phyloP scores from a whole-genome alignment of 1,284 basidiomycete species.

The Boletus mariae region DNA sequence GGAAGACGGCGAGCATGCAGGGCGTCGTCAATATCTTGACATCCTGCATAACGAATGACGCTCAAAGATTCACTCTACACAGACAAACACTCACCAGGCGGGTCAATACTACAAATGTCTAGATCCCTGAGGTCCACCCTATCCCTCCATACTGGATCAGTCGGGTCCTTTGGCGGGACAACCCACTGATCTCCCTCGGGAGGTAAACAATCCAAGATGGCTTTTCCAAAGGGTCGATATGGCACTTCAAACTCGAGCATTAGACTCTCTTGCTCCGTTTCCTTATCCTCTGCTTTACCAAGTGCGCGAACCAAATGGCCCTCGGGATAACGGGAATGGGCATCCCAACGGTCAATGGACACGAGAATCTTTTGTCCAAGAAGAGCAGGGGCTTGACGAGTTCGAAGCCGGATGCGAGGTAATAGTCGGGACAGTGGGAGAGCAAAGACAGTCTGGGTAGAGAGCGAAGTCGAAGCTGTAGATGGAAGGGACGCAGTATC shows the following conservation, averaged over 20 bases:
- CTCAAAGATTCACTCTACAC: not conserved
- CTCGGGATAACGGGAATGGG: slow-evolving; percentile 87
- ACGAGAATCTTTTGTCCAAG: slow-evolving; percentile 95
- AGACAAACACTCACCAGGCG: slow-evolving; percentile 58
- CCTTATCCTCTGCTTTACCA: slow-evolving; percentile 90
- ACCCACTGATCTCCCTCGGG: slow-evolving; percentile 89
- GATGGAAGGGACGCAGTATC: slow-evolving; percentile 86
- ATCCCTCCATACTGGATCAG: slow-evolving; percentile 71
- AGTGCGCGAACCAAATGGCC: slow-evolving; percentile 96
- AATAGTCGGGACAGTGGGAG: slow-evolving; percentile 90
- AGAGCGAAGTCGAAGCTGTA: slow-evolving; percentile 74
- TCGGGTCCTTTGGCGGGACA: slow-evolving; percentile 74
- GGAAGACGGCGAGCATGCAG: slow-evolving; percentile 88
- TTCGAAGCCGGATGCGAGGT: slow-evolving; percentile 92
- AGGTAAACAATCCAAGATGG: slow-evolving; percentile 91
- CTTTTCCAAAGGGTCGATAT: slow-evolving; percentile 93
- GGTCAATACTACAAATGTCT: slow-evolving; percentile 95
- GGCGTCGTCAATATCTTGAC: slow-evolving; percentile 99
- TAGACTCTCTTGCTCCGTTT: slow-evolving; percentile 94
- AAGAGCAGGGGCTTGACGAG: slow-evolving; percentile 87
- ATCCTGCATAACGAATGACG: slow-evolving; percentile 49
- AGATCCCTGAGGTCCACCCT: slow-evolving; percentile 87
- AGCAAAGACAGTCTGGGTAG: slow-evolving; percentile 91
- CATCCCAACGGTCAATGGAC: slow-evolving; percentile 91
- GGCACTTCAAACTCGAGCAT: slow-evolving; percentile 96